Conservation (phyloP, 306 rosid genomes). For the Fragaria vesca region DNA sequence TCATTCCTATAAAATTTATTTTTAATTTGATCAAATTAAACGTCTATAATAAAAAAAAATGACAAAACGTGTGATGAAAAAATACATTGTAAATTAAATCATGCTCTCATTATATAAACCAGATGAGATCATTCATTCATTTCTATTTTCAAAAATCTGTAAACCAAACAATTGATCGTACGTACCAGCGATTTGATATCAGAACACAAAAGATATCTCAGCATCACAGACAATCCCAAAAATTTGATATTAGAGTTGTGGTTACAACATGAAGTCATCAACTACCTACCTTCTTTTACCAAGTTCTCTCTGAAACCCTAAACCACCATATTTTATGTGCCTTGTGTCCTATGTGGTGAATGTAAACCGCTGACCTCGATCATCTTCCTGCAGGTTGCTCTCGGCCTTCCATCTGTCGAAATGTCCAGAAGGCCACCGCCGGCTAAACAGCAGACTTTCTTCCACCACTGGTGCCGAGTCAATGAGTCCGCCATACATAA, state of each 20-base stretch:
- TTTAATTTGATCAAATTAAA: too few relatives aligned
- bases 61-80: too few relatives aligned
- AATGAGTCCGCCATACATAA: neutral
- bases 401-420: neutral
- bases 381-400: neutral
- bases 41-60: too few relatives aligned
- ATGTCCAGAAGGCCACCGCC: neutral
- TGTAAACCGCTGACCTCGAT: neutral
- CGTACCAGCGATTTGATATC: neutral
- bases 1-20: too few relatives aligned
- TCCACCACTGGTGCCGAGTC: neutral
- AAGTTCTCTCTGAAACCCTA: constrained; percentile 14
- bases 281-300: neutral
- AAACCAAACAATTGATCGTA: neutral
- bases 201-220: neutral
- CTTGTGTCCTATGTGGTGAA: neutral
- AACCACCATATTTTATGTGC: neutral
- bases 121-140: neutral
- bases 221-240: neutral
- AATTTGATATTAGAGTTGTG: neutral
- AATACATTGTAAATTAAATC: neutral
- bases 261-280: neutral
- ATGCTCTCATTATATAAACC: neutral
- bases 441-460: neutral
- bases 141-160: neutral